Conservation (phyloP, 2,329 filamentous ascomycete species). For the Cadophora gregata region DNA sequence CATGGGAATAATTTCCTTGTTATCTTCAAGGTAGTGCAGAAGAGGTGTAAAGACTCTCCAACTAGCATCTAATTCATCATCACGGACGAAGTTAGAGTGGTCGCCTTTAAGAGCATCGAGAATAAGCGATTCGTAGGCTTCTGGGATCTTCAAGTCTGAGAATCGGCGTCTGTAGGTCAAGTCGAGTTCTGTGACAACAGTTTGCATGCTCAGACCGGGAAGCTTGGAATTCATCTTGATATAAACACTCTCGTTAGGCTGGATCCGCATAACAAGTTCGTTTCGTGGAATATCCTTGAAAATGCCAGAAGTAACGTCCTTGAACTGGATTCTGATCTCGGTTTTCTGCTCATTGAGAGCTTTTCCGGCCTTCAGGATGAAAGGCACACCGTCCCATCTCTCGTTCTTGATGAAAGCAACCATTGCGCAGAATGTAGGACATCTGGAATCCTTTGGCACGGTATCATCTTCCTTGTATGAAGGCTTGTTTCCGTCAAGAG, state of each 20-base stretch:
- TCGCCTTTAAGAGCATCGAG: constrained; percentile 98
- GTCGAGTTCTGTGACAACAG: constrained; percentile 96
- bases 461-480: constrained; percentile 99
- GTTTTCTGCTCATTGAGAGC: constrained; percentile 99
- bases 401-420: constrained; percentile 99
- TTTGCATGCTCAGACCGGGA: constrained; percentile 98
- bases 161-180: constrained; percentile 97
- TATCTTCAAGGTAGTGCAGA: constrained; percentile 96
- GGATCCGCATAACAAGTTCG: constrained; percentile 98
- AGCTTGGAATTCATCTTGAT: constrained; percentile 99
- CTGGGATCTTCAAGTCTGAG: constrained; percentile 98
- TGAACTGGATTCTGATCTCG: constrained; percentile 98
- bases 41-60: constrained; percentile 99
- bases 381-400: constrained; percentile 98
- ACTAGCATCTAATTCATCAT: constrained; percentile 94
- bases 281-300: constrained; percentile 99
- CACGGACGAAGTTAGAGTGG: constrained; percentile 98
- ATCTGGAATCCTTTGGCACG: constrained; percentile 94
- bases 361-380: constrained; percentile 99
- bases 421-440: constrained; percentile 96
- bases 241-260: constrained; percentile 99
- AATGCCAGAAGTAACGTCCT: constrained; percentile 98
- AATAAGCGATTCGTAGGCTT: constrained; percentile 98
- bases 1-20: constrained; percentile 99
- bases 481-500: constrained; percentile 93